Conservation (phyloP, 139 green algal genomes). For the Trebouxia sp. region DNA sequence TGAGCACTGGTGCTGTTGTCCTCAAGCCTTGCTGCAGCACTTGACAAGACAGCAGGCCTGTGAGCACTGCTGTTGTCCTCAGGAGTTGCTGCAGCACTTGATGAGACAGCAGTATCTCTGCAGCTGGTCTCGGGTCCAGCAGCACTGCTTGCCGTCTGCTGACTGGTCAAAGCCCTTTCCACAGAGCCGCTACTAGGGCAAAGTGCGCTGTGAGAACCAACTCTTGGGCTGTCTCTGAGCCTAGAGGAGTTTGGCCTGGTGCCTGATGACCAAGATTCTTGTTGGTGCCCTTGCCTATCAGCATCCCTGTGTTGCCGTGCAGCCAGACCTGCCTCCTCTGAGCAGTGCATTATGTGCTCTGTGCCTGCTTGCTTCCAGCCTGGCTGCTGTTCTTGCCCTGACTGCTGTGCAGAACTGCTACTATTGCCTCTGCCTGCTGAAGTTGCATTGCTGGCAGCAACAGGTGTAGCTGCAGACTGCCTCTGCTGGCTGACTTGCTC, state of each 20-base stretch:
- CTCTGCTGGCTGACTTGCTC: too few species aligned
- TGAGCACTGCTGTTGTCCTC: too few species aligned
- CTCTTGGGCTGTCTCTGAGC: too few species aligned
- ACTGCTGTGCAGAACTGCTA: neutral
- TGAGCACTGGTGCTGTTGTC: too few species aligned
- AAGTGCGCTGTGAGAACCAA: neutral
- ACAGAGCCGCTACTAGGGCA: conserved; percentile 10
- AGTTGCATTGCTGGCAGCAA: neutral
- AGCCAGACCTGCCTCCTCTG: too few species aligned
- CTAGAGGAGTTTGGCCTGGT: neutral
- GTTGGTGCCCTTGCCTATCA: neutral
- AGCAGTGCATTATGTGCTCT: too few species aligned
- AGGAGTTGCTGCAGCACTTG: too few species aligned
- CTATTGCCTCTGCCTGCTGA: neutral
- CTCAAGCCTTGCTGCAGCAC: too few species aligned
- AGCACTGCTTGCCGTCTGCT: too few species aligned
- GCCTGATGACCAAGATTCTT: too few species aligned
- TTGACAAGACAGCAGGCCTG: too few species aligned
- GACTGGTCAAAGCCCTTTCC: neutral
- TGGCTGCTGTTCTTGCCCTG: neutral
- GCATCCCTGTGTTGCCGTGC: neutral
- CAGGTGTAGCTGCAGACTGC: neutral
- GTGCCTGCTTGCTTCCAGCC: neutral
- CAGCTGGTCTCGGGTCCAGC: too few species aligned
- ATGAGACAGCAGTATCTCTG: neutral